Percentiles rank a stretch among this genome's conserved stretches.
phyloP scores from a whole-genome alignment of 1,139 yeast species.

The Geotrichum aggregatum region DNA sequence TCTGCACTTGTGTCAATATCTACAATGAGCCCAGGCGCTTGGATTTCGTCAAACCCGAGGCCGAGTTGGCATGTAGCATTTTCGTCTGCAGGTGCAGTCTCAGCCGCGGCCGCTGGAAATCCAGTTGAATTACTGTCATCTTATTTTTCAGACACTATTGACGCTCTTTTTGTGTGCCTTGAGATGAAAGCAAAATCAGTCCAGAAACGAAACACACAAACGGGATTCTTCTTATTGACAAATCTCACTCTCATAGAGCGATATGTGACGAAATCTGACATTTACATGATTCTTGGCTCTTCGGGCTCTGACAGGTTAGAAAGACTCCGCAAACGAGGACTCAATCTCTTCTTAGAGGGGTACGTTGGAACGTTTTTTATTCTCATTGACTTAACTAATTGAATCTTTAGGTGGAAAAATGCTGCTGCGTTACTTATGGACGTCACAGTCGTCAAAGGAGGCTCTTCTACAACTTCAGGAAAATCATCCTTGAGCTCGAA shows the following conservation, averaged over 20 bases:
- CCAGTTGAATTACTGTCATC: conserved; percentile 55
- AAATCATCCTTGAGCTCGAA: conserved; percentile 42
- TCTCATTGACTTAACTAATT: neutral
- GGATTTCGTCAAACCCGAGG: conserved; percentile 50
- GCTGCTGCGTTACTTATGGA: conserved; percentile 70
- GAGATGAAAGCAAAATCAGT: conserved; percentile 51
- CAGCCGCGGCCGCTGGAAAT: conserved; percentile 23
- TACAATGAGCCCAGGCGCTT: conserved; percentile 54
- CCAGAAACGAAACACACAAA: conserved; percentile 38
- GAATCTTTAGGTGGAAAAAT: conserved; percentile 55
- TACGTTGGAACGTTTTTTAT: conserved; percentile 10
- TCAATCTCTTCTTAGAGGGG: conserved; percentile 71
- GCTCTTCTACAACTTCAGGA: conserved; percentile 19
- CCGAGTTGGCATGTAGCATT: conserved; percentile 43
- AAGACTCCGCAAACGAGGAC: conserved; percentile 66
- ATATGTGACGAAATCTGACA: conserved; percentile 57
- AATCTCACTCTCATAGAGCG: conserved; percentile 74
- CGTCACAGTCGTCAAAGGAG: conserved; percentile 35
- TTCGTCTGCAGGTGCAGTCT: conserved; percentile 45
- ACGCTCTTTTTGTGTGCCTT: conserved; percentile 59
- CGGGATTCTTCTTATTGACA: conserved; percentile 68
- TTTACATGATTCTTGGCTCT: conserved; percentile 56
- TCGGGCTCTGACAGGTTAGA: conserved; percentile 63
- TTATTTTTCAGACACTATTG: conserved; percentile 70
- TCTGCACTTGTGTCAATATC: conserved; percentile 54